phyloP scores from a whole-genome alignment of 2,329 filamentous ascomycete genomes.

The Colletotrichum sp. region DNA sequence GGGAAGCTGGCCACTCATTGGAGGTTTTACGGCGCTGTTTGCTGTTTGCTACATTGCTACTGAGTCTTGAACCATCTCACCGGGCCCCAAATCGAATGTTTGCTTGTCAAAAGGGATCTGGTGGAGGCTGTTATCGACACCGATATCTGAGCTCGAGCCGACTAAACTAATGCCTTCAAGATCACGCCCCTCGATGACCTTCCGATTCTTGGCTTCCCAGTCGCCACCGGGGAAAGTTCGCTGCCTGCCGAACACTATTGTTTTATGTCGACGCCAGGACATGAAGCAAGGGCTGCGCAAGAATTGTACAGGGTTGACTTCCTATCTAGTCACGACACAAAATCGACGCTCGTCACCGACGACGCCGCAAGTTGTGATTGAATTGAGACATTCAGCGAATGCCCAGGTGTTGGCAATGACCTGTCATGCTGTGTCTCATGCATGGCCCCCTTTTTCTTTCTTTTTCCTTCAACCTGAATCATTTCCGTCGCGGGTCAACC shows the following conservation, averaged over 20 bases:
- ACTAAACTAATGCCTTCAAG: not conserved
- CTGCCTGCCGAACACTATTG: not conserved
- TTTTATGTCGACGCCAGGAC: conserved; percentile 1
- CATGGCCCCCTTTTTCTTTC: conserved; percentile 1
- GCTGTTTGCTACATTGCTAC: not conserved
- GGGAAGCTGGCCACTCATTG: not conserved
- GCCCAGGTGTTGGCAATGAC: not conserved
- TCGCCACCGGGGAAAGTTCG: not conserved
- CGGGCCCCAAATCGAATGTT: not conserved
- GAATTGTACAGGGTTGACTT: conserved; percentile 4
- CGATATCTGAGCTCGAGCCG: not conserved
- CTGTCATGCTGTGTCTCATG: conserved; percentile 10
- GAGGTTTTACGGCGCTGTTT: not conserved
- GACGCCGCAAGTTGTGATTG: not conserved
- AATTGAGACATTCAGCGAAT: not conserved
- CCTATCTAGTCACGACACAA: not conserved
- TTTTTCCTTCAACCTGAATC: conserved; percentile 7
- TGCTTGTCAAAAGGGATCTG: not conserved
- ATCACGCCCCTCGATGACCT: not conserved
- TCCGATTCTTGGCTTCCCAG: not conserved
- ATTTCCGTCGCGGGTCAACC: not conserved
- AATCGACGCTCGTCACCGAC: not conserved
- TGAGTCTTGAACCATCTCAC: not conserved
- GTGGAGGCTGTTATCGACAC: not conserved
- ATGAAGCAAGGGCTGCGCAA: not conserved